These are phyloP conservation scores for Rhizomucor miehei DNA, from an alignment of 371 early-diverging fungal genomes.

Conservation along the genomic window DNA sequence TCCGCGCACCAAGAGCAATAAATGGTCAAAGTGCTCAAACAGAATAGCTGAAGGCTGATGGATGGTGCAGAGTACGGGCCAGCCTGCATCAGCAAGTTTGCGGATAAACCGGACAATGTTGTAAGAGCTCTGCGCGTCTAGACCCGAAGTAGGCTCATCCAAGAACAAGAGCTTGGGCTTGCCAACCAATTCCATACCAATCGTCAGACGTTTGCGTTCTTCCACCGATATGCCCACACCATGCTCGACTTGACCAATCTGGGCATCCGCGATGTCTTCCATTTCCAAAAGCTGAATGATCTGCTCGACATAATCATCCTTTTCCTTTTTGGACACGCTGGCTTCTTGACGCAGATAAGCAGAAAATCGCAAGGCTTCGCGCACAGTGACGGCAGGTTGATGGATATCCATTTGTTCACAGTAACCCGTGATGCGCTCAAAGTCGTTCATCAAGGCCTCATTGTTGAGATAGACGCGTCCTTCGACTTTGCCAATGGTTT, in stretches of 20 bases:
- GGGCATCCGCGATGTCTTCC: slow-evolving; percentile 53
- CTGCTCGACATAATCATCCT: slow-evolving; percentile 59
- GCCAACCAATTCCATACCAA: slow-evolving; percentile 70
- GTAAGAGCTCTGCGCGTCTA: slow-evolving; percentile 65
- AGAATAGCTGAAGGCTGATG: slow-evolving; percentile 68
- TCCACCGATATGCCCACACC: slow-evolving; percentile 58
- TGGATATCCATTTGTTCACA: slow-evolving; percentile 85
- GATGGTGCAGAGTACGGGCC: slow-evolving; percentile 61
- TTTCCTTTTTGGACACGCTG: slow-evolving; percentile 48
- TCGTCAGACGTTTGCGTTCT: slow-evolving; percentile 67
- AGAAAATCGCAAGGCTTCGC: slow-evolving; percentile 70
- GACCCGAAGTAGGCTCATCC: slow-evolving; percentile 83
- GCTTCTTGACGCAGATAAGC: slow-evolving; percentile 62
- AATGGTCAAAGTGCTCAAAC: slow-evolving; percentile 64
- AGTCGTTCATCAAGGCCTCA: slow-evolving; percentile 40
- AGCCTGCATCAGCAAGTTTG: slow-evolving; percentile 57
- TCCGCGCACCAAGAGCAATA: slow-evolving; percentile 68
- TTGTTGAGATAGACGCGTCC: slow-evolving; percentile 65
- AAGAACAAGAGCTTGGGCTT: slow-evolving; percentile 72
- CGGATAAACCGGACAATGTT: slow-evolving; percentile 67
- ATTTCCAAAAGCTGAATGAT: slow-evolving; percentile 64
- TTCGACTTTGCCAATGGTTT: slow-evolving; percentile 69
- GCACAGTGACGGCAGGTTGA: slow-evolving; percentile 52
- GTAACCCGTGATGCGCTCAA: slow-evolving; percentile 75
- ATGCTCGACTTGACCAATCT: slow-evolving; percentile 49